Evolutionary conservation across 768 basidiomycete species (phyloP).

Genomic region (Termitomyces sp.): DNA sequence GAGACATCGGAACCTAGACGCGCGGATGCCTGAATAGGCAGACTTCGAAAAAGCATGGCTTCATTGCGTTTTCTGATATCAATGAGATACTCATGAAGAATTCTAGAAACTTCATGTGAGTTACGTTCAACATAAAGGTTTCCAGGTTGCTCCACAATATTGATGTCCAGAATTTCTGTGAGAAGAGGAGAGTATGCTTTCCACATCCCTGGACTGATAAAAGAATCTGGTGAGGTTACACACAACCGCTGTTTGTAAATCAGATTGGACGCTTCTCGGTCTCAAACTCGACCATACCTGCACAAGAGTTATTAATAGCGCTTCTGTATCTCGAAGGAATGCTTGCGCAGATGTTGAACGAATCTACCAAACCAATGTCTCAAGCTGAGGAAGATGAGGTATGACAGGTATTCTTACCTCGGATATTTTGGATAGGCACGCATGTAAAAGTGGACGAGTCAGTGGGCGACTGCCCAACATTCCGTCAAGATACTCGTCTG

Average conservation of each 20-base stretch:
- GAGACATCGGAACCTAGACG: constrained; percentile 56
- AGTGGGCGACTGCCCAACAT: constrained; percentile 64
- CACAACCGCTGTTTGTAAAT: constrained; percentile 52
- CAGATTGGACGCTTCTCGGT: neutral
- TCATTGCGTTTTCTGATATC: constrained; percentile 77
- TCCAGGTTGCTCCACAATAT: constrained; percentile 22
- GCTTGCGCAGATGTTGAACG: constrained; percentile 46
- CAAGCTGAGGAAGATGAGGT: neutral
- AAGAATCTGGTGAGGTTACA: constrained; percentile 66
- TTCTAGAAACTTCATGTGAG: constrained; percentile 36
- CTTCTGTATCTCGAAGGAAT: constrained; percentile 48
- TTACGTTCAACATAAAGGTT: constrained; percentile 33
- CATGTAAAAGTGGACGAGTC: constrained; percentile 64
- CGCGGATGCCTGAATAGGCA: constrained; percentile 56
- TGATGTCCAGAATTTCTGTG: constrained; percentile 39
- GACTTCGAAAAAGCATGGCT: constrained; percentile 67
- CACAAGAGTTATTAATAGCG: constrained; percentile 48
- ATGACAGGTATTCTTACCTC: constrained; percentile 46
- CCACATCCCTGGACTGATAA: constrained; percentile 72
- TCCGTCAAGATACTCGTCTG: constrained; percentile 74
- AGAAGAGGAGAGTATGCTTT: constrained; percentile 42
- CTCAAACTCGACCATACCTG: constrained; percentile 38
- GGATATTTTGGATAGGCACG: constrained; percentile 56
- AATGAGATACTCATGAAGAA: constrained; percentile 52
- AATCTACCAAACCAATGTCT: constrained; percentile 34